phyloP scores from a whole-genome alignment of 768 basidiomycete species.

The Cantharellus cinnabarinus region DNA sequence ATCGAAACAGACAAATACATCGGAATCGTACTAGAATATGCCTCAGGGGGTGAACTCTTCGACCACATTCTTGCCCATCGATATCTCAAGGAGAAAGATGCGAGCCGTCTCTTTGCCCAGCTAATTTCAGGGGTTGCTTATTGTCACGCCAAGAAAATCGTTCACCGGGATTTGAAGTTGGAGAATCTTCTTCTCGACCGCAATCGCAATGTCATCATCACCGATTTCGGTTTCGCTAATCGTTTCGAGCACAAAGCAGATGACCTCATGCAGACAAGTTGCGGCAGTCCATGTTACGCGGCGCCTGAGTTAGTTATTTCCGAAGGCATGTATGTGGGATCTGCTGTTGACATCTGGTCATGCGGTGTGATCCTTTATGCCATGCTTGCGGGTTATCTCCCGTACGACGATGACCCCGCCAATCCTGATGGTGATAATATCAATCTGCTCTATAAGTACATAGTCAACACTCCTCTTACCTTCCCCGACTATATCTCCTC shows the following conservation, averaged over 20 bases:
- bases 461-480: constrained; percentile 87
- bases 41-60: constrained; percentile 94
- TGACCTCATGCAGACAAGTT: constrained; percentile 97
- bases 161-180: constrained; percentile 96
- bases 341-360: constrained; percentile 94
- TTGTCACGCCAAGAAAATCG: constrained; percentile 97
- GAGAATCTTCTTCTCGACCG: constrained; percentile 95
- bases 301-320: constrained; percentile 96
- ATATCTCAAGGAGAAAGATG: constrained; percentile 85
- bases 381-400: constrained; percentile 94
- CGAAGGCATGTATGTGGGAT: constrained; percentile 91
- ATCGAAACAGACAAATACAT: constrained; percentile 99
- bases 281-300: constrained; percentile 94
- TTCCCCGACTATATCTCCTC: constrained; percentile 91
- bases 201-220: constrained; percentile 95
- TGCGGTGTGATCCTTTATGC: constrained; percentile 93
- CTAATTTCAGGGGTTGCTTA: constrained; percentile 98
- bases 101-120: constrained; percentile 89
- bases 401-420: constrained; percentile 95
- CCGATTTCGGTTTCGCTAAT: constrained; percentile 98
- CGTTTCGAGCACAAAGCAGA: constrained; percentile 81
- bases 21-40: constrained; percentile 96
- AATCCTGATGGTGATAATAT: constrained; percentile 99
- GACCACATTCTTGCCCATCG: constrained; percentile 97
- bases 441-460: constrained; percentile 95